Conservation (phyloP, 2,329 filamentous ascomycete genomes). For the Beauveria brongniartii region DNA sequence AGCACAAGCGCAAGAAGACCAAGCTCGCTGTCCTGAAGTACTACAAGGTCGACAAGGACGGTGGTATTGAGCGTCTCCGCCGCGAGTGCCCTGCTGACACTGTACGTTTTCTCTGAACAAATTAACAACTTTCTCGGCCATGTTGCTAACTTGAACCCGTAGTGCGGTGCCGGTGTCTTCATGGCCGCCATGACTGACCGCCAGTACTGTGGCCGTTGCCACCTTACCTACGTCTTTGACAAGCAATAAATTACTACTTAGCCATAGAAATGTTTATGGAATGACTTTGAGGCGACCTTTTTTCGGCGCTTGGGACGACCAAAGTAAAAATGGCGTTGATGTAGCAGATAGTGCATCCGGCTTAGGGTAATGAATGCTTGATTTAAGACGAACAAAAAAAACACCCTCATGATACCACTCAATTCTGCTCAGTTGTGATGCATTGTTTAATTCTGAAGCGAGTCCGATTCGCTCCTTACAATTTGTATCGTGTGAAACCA, state of each 20-base stretch:
- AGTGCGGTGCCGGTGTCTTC: conserved; percentile 99
- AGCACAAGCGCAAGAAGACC: conserved; percentile 99
- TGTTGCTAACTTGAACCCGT: background rate
- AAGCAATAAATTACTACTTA: conserved; percentile 42
- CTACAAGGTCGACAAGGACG: conserved; percentile 99
- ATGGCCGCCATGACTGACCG: conserved; percentile 99
- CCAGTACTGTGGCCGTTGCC: conserved; percentile 84
- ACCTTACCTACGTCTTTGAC: conserved; percentile 67
- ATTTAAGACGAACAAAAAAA: conserved; percentile 16
- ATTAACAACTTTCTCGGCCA: background rate
- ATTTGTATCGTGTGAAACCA: background rate
- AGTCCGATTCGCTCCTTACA: background rate
- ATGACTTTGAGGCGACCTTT: conserved; percentile 13
- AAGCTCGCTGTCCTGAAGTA: conserved; percentile 99
- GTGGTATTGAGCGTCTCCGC: conserved; percentile 98
- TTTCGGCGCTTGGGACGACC: conserved; percentile 14
- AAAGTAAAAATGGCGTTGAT: conserved; percentile 32
- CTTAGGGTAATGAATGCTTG: conserved; percentile 32
- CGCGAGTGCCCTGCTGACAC: conserved; percentile 92
- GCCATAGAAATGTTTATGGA: conserved; percentile 9
- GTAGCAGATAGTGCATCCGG: conserved; percentile 35
- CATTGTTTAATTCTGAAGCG: background rate
- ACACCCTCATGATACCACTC: conserved; percentile 15
- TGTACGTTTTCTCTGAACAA: conserved; percentile 46
- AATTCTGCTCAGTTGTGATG: background rate